These are phyloP conservation scores for Blastobotrys arbuscula DNA, from an alignment of 1,139 yeast genomes.

Conservation along the genomic window DNA sequence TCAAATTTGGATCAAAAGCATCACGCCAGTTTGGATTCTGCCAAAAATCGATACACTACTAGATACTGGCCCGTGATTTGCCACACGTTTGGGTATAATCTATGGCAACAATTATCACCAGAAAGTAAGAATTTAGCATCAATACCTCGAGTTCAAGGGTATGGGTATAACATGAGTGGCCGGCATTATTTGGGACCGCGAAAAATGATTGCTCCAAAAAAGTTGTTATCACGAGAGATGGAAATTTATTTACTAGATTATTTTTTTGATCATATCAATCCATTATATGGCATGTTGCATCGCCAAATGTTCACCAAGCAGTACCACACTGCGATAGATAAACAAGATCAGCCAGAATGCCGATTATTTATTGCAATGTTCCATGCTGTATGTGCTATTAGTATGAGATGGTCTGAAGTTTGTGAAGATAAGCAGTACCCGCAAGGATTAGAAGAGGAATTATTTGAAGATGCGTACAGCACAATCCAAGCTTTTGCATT, in stretches of 20 bases:
- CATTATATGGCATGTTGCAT: slow-evolving; percentile 49
- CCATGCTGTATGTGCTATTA: slow-evolving; percentile 46
- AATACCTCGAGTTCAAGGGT: slow-evolving; percentile 52
- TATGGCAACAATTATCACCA: slow-evolving; percentile 34
- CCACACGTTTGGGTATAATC: slow-evolving; percentile 40
- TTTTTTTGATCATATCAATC: slow-evolving; percentile 49
- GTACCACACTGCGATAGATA: slow-evolving; percentile 37
- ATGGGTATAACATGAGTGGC: slow-evolving; percentile 64
- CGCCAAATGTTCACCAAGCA: slow-evolving; percentile 52
- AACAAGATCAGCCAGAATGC: slow-evolving; percentile 24
- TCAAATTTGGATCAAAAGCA: neutral
- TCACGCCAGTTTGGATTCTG: neutral
- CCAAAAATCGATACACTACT: slow-evolving; percentile 44
- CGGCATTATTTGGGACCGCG: slow-evolving; percentile 44
- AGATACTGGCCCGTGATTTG: slow-evolving; percentile 48
- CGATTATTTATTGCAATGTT: slow-evolving; percentile 50
- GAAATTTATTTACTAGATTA: slow-evolving; percentile 35
- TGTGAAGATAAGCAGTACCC: slow-evolving; percentile 30
- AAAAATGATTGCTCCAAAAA: slow-evolving; percentile 33
- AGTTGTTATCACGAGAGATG: slow-evolving; percentile 14
- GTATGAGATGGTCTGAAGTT: slow-evolving; percentile 51
- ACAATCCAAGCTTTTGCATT: slow-evolving; percentile 48
- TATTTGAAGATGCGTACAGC: slow-evolving; percentile 48
- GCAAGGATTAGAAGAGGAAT: slow-evolving; percentile 45
- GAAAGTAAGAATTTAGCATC: slow-evolving; percentile 30